phyloP scores from a whole-genome alignment of 768 basidiomycete genomes.

The Chalciporus pseudorubinellus region DNA sequence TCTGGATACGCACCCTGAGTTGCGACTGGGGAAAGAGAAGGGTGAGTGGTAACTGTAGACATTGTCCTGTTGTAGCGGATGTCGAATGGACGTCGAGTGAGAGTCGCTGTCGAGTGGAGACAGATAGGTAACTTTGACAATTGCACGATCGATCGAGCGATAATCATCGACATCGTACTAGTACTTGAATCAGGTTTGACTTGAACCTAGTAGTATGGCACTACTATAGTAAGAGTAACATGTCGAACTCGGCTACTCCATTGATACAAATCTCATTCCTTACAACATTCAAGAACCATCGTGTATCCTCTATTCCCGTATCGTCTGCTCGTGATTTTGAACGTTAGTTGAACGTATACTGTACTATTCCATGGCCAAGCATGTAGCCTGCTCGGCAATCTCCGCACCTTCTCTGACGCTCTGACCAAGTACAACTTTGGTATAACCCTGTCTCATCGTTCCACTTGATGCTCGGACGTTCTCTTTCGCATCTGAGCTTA shows the following conservation, averaged over 20 bases:
- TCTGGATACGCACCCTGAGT: conserved; percentile 47
- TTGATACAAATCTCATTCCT: too few relatives aligned
- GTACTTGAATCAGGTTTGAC: too few relatives aligned
- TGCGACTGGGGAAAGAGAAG: conserved; percentile 10
- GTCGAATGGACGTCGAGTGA: neutral
- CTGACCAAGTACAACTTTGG: neutral
- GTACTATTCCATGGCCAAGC: too few relatives aligned
- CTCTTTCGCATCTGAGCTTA: neutral
- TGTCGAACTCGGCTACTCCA: too few relatives aligned
- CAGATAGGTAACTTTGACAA: neutral
- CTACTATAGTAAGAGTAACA: too few relatives aligned
- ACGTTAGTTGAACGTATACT: too few relatives aligned
- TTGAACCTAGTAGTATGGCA: too few relatives aligned
- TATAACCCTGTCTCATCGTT: neutral
- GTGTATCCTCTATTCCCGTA: too few relatives aligned
- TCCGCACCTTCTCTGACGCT: neutral
- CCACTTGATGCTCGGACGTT: conserved; percentile 2
- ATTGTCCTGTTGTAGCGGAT: neutral
- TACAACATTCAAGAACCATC: too few relatives aligned
- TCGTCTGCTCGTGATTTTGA: too few relatives aligned
- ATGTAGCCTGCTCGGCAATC: conserved; percentile 1
- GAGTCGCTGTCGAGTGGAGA: neutral
- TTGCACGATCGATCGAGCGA: neutral
- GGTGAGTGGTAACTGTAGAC: neutral
- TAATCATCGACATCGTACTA: neutral